These are phyloP conservation scores for Fusarium sp. DNA, from an alignment of 2,329 filamentous ascomycete species.

Conservation along the genomic window DNA sequence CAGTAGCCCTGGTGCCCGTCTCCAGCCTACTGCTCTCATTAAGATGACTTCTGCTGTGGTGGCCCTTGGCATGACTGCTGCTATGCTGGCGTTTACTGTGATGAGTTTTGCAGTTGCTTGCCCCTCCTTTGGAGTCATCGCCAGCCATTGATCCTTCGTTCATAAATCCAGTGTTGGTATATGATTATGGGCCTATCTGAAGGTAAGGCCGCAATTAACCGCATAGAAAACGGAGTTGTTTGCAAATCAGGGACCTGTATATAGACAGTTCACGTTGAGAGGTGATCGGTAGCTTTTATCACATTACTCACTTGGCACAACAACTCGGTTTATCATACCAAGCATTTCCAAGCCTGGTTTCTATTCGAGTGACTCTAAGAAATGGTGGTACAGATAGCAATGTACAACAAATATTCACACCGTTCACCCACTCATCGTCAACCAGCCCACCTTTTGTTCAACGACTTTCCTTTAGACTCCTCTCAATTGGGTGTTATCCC, in stretches of 20 bases:
- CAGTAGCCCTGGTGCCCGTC: not conserved
- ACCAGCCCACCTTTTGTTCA: constrained; percentile 12
- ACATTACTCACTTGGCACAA: constrained; percentile 10
- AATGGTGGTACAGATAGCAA: constrained; percentile 44
- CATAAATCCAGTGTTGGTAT: not conserved
- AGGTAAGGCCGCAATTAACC: not conserved
- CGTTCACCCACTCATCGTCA: constrained; percentile 19
- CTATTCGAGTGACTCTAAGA: constrained; percentile 40
- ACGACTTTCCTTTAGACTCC: constrained; percentile 46
- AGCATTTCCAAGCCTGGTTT: constrained; percentile 34
- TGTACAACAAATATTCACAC: constrained; percentile 38
- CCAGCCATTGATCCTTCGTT: not conserved
- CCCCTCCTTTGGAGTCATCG: not conserved
- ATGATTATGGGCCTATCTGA: not conserved
- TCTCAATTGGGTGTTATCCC: constrained; percentile 56
- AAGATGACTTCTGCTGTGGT: not conserved
- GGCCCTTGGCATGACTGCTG: not conserved
- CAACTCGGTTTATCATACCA: constrained; percentile 23
- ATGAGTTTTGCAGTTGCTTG: not conserved
- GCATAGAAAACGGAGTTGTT: not conserved
- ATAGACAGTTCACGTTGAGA: constrained; percentile 4
- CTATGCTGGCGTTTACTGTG: not conserved
- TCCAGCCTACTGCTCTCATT: not conserved
- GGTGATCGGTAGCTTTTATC: constrained; percentile 12
- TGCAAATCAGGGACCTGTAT: not conserved